Conservation (phyloP, 768 basidiomycete species). For the Piloderma croceum region DNA sequence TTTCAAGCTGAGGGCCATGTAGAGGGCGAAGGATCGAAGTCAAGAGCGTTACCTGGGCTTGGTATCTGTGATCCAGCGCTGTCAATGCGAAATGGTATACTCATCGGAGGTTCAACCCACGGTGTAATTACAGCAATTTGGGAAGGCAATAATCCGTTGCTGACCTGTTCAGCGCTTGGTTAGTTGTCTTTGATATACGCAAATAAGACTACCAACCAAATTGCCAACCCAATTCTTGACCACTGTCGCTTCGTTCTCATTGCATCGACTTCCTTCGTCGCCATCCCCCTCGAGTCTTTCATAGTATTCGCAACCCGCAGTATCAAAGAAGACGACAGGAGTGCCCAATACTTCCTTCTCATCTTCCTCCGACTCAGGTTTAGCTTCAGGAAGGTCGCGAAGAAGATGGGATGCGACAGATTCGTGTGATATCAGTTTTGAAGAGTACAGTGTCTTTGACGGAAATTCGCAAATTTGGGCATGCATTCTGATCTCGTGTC, state of each 20-base stretch:
- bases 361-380: conserved; percentile 54
- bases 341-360: conserved; percentile 65
- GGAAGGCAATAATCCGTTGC: conserved; percentile 51
- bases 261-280: conserved; percentile 89
- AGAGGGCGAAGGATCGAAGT: conserved; percentile 67
- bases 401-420: conserved; percentile 73
- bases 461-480: conserved; percentile 80
- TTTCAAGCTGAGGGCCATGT: conserved; percentile 71
- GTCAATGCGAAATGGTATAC: neutral
- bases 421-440: conserved; percentile 59
- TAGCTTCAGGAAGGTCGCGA: conserved; percentile 56
- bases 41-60: conserved; percentile 87
- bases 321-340: conserved; percentile 91
- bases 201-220: neutral
- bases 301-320: conserved; percentile 89
- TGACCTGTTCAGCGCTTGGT: conserved; percentile 38
- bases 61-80: conserved; percentile 52
- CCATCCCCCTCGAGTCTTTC: conserved; percentile 72
- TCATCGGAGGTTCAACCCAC: conserved; percentile 32
- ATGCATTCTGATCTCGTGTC: conserved; percentile 63
- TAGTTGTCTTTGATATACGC: neutral
- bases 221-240: conserved; percentile 79
- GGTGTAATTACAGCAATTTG: conserved; percentile 90
- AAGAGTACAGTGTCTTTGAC: conserved; percentile 73
- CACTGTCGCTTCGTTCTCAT: conserved; percentile 90